Percentiles rank a stretch among this genome's conserved stretches.
phyloP scores from a whole-genome alignment of 495 filamentous ascomycete genomes.

The Penicillium salamii region DNA sequence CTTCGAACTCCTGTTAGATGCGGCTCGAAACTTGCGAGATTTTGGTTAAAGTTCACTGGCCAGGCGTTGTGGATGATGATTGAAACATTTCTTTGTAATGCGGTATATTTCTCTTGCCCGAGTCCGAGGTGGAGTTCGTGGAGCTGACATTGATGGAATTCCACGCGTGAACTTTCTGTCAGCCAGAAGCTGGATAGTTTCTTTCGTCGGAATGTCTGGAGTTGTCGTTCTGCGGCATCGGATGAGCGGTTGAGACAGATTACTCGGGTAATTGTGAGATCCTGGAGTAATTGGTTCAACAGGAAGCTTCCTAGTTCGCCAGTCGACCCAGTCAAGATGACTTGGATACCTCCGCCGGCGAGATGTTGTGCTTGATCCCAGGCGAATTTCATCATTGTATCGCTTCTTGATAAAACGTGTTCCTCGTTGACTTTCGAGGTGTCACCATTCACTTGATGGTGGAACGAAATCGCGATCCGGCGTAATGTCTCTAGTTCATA shows the following conservation, averaged over 20 bases:
- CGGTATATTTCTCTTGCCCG: background rate
- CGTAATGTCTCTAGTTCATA: background rate
- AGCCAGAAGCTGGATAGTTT: background rate
- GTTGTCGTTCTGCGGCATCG: background rate
- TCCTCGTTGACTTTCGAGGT: background rate
- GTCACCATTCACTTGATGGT: background rate
- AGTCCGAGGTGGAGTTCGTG: background rate
- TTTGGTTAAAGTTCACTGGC: constrained; percentile 53
- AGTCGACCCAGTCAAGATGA: constrained; percentile 2
- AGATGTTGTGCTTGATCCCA: background rate
- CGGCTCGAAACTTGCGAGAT: constrained; percentile 50
- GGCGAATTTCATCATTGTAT: background rate
- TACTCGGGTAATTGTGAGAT: background rate
- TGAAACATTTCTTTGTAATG: background rate
- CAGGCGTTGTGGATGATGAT: background rate
- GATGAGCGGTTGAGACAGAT: background rate
- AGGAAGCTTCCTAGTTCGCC: constrained; percentile 1
- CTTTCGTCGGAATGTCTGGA: background rate
- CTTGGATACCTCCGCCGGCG: background rate
- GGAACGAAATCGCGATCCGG: background rate
- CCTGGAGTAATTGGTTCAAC: background rate
- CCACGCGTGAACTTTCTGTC: background rate
- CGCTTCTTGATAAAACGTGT: background rate
- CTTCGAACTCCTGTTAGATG: constrained; percentile 50
- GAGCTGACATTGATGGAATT: background rate